phyloP scores from a whole-genome alignment of 106 monocot species.

The Alisma plantagoaquatica region DNA sequence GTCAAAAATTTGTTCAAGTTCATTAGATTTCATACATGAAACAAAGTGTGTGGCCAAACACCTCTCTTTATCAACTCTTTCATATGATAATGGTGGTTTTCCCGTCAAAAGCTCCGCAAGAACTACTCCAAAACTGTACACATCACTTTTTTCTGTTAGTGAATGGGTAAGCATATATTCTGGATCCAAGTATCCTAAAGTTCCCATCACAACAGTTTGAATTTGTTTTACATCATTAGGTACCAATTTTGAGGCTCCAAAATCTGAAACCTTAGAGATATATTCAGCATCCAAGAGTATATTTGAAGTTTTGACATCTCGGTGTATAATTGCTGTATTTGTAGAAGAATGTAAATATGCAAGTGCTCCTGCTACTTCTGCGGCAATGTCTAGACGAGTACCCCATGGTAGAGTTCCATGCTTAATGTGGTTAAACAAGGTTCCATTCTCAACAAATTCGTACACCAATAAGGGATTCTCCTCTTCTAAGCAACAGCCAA shows the following conservation, averaged over 20 bases:
- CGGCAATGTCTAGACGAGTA: background rate
- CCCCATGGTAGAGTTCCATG: background rate
- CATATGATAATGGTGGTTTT: background rate
- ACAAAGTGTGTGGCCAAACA: too few species aligned
- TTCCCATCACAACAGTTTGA: background rate
- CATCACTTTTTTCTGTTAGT: conserved; percentile 1
- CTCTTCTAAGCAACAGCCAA: conserved; percentile 18
- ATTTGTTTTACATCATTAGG: background rate
- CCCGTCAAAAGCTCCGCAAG: background rate
- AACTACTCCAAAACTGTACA: background rate
- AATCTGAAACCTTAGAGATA: background rate
- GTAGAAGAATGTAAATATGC: background rate
- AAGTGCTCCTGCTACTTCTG: background rate
- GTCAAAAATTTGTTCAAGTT: too few species aligned
- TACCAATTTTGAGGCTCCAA: background rate
- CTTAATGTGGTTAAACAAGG: background rate
- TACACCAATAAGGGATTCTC: conserved; percentile 18
- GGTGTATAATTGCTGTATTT: background rate
- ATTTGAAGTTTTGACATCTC: background rate
- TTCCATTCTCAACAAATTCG: background rate
- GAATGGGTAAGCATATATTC: background rate
- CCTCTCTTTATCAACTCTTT: too few species aligned
- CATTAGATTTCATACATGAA: too few species aligned
- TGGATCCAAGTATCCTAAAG: background rate
- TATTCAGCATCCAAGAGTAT: background rate